Base-by-base conservation (phyloP, 2,329 filamentous ascomycete genomes). In the Orbilia quercus region DNA sequence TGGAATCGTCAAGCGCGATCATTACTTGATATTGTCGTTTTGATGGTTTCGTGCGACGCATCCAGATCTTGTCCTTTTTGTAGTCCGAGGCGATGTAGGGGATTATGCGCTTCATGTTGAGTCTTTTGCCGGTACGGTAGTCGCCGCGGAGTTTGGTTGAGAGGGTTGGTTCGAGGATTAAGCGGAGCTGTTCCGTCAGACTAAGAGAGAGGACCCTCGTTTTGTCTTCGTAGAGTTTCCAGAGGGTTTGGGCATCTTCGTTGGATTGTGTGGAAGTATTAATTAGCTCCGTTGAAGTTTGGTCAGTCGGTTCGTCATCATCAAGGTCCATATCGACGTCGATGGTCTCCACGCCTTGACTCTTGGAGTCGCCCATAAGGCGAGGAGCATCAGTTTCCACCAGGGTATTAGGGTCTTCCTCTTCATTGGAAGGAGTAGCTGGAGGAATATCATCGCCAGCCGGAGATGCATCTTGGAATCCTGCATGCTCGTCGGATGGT, bases 11-110 rank as follows among this genome's bases (percentile, higher is more conserved):
- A 38, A 99, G 92, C 40, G 95, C 96, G 54, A 99, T 89, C 83
- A 99, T 88, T 81, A 99, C 96, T 81, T 99, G 96, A 82, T 99
- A 99, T 66, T 89, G 90, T 42, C 96, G 90, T 82, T 98, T 98
- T 38, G 90, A 94, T 0, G 96, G 96, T 54, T 96, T 88, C 34
- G 88, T 90, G 64, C 96, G 89, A 12, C 96, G 90, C 90, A 99
- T 96, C 95, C 95, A 99, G 82, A 99, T 99, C 85, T 99, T 99
- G 86, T 99, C 95, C 73, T 95, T 91, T 84, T 97, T 98, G 85
- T 97, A 99, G 79, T 91, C 90, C 0, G 93, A 98, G 0, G 96
- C 95, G 77, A 99, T 98, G 82, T 99, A 99, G 0, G 96, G 95
- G 78, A 99, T 99, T 82, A 99, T 99, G 77, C 94, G 92, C 82